Base-by-base conservation (phyloP, 495 filamentous ascomycete species). In the Podospora conica region DNA sequence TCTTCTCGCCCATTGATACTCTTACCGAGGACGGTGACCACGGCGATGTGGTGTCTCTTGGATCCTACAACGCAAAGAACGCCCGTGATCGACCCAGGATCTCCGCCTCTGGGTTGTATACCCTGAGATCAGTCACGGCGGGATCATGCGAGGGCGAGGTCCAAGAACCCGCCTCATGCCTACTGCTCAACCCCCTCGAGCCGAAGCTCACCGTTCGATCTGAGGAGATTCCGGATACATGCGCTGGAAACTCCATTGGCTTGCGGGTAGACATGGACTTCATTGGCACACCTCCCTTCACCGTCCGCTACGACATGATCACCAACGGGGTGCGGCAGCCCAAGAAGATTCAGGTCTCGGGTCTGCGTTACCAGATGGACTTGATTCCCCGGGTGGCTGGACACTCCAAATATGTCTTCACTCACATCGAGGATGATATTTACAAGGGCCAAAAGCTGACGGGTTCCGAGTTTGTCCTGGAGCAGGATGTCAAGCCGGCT, bases 401-500 rank as follows among this genome's bases (percentile, higher is more conserved):
- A 2, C 86, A 89, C 63, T 95, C 96, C 77, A 88, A 86, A 29
- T 98, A 97, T 77, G 85, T 85, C 20, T 97, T 98, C 75, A 82
- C 84, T 55, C 83, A 85, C 55, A 88, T 98, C 60, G 85, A 86
- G 65, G 95, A 98, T 73, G 83, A 81, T 64, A 85, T 97, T 24
- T 97, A 98, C 77, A 82, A 82, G 54, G 81, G 82, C 29, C 84
- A 84, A 61, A 76, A 79, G 53, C 77, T 91, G 9, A 75, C 80
- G 5, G 79, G 82, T 0, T 68, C 75, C 11, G 78, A 83, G 53
- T 80, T 85, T 55, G 73, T 81, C n/a, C 75, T 97, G 23, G 89
- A 96, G 73, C 93, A 97, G 76, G 87, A 91, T 68, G 93, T 98
- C 70, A 97, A 94, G 75, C 95, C 95, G 3, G 87, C 92, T 15